Percentiles rank a stretch among this genome's conserved stretches.
phyloP scores from a whole-genome alignment of 192 early-diverging fungal genomes.

The Paraglomus brasilianum region DNA sequence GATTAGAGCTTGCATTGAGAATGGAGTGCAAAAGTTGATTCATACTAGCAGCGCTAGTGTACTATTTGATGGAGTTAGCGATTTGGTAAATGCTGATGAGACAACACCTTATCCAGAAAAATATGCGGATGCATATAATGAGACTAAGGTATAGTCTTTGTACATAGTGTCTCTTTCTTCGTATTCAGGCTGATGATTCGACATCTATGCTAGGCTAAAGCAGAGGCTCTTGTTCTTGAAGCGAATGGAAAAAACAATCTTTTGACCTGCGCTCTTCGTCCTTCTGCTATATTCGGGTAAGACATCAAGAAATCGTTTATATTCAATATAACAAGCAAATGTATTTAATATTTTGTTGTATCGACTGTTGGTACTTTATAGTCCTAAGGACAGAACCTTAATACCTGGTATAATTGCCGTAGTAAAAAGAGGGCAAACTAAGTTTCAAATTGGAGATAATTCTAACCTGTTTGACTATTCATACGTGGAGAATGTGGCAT shows the following conservation, averaged over 20 bases:
- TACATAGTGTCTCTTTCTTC: neutral
- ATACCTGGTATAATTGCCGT: constrained; percentile 69
- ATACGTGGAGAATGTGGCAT: constrained; percentile 92
- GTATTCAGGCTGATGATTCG: neutral
- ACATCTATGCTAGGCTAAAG: constrained; percentile 31
- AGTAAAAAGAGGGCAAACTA: constrained; percentile 55
- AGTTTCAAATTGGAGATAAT: constrained; percentile 85
- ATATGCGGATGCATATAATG: constrained; percentile 88
- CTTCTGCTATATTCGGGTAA: constrained; percentile 83
- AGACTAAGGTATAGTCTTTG: constrained; percentile 81
- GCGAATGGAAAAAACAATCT: constrained; percentile 66
- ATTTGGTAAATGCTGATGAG: constrained; percentile 82
- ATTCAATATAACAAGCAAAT: no score
- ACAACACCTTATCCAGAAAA: constrained; percentile 67
- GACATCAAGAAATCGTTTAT: no score
- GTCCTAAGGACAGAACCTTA: constrained; percentile 75
- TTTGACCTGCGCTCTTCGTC: constrained; percentile 76
- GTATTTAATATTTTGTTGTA: no score
- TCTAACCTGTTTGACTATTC: constrained; percentile 84
- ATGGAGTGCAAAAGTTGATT: constrained; percentile 69
- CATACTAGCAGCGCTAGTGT: constrained; percentile 90
- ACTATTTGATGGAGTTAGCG: constrained; percentile 69
- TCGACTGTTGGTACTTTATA: no score
- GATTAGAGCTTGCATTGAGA: constrained; percentile 67
- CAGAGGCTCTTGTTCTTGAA: constrained; percentile 73